phyloP scores from a whole-genome alignment of 495 filamentous ascomycete genomes.

The Talaromyces ruber region DNA sequence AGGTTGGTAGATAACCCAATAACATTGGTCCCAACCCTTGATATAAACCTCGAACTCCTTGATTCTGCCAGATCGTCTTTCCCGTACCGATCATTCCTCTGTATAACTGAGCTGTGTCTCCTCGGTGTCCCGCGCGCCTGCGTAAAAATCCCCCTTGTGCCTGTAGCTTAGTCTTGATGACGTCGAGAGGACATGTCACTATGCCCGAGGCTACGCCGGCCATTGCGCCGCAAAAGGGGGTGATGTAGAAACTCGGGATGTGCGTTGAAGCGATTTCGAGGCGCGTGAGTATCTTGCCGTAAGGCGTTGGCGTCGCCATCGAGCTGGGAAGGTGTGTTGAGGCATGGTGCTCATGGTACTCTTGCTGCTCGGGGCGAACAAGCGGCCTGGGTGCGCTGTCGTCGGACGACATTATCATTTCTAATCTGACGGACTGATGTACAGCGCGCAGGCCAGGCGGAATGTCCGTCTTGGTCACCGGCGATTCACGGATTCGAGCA shows the following conservation, averaged over 20 bases:
- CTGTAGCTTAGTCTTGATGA: conserved; percentile 98
- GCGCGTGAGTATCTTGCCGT: conserved; percentile 34
- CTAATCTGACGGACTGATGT: conserved; percentile 6
- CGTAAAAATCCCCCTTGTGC: conserved; percentile 76
- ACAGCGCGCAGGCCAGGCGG: conserved; percentile 29
- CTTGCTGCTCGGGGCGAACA: conserved; percentile 19
- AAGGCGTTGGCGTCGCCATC: conserved; percentile 7
- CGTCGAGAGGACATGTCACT: conserved; percentile 94
- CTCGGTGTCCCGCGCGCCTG: conserved; percentile 30
- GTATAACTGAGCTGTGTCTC: conserved; percentile 52
- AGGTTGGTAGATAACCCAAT: conserved; percentile 90
- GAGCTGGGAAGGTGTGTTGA: background rate
- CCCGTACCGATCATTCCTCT: conserved; percentile 81
- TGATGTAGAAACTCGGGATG: conserved; percentile 43
- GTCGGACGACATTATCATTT: conserved; percentile 28
- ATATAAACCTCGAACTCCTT: conserved; percentile 87
- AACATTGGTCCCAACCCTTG: conserved; percentile 89
- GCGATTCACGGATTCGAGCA: conserved; percentile 40
- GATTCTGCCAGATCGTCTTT: conserved; percentile 72
- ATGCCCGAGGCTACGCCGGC: conserved; percentile 88
- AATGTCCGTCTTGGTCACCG: conserved; percentile 34
- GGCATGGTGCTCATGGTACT: conserved; percentile 4
- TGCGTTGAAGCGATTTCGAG: conserved; percentile 46
- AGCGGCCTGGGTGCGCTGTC: conserved; percentile 23
- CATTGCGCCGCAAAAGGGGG: conserved; percentile 71